These are phyloP conservation scores for Lachnellula hyalina DNA, from an alignment of 2,329 filamentous ascomycete genomes.

Conservation along the genomic window DNA sequence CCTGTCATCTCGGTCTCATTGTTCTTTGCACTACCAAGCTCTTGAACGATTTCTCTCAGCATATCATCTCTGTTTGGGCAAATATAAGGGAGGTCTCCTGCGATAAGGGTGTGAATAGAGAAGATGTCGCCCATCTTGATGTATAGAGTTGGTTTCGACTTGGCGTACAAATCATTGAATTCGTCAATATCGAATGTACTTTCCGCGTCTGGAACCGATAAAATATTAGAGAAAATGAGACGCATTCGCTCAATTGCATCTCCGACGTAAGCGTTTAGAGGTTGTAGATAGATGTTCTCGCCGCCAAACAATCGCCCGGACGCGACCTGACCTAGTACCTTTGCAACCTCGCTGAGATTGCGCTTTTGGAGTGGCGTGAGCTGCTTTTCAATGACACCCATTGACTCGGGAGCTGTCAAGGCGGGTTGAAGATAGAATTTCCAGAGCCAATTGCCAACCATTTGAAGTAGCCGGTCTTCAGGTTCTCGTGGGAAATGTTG, in stretches of 20 bases:
- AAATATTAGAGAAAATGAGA: slow-evolving; percentile 69
- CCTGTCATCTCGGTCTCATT: slow-evolving; percentile 92
- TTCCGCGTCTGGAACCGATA: slow-evolving; percentile 81
- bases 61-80: slow-evolving; percentile 80
- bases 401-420: slow-evolving; percentile 82
- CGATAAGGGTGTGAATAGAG: slow-evolving; percentile 84
- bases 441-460: slow-evolving; percentile 90
- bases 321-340: slow-evolving; percentile 84
- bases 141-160: slow-evolving; percentile 96
- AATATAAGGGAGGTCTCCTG: slow-evolving; percentile 69
- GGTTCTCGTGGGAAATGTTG: slow-evolving; percentile 76
- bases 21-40: slow-evolving; percentile 91
- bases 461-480: slow-evolving; percentile 70
- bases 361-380: slow-evolving; percentile 88
- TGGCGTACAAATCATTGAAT: slow-evolving; percentile 95
- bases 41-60: slow-evolving; percentile 84
- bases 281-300: slow-evolving; percentile 93
- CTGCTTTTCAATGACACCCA: slow-evolving; percentile 85
- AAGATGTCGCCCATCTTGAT: slow-evolving; percentile 99
- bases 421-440: slow-evolving; percentile 89
- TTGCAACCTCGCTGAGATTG: slow-evolving; percentile 84
- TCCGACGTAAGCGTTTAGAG: slow-evolving; percentile 83
- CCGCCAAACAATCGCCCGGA: slow-evolving; percentile 86
- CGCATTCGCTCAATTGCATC: slow-evolving; percentile 78
- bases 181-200: slow-evolving; percentile 96